Evolutionary conservation across 2,329 filamentous ascomycete genomes (phyloP), one percentile per base, ranked within the genome.

Genomic region (Fusarium lateritium): DNA sequence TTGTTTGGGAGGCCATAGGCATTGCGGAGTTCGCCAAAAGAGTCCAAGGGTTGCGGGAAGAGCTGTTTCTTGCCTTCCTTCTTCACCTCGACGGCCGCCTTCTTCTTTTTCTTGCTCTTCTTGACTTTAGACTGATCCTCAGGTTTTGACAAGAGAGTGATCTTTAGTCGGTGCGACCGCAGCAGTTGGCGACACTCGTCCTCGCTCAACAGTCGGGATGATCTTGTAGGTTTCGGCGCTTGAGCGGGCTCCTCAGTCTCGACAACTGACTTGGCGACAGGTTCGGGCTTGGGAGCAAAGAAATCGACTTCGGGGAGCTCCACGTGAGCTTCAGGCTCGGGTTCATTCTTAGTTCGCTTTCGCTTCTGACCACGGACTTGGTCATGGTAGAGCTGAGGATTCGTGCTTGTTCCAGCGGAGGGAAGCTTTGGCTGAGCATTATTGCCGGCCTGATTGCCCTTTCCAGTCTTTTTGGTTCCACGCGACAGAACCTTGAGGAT

Each of bases 121-220:
- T 87, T 89, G 10, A 83, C 78, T 56, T 83, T 82, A 19, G 77
- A 76, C 40, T 77, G 78, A 9, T 81, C 79, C 24, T 80, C 78
- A 31, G 77, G 80, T 42, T 84, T 85, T 24, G 87, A 88, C n/a
- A 97, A 82, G 49, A 97, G 83, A 0, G 92, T 93, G 39, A 97
- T 87, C 79, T 97, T 97, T 69, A 98, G 84, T 68, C 94, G 92
- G 79, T 97, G 94, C 58, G 89, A 91, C 65, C 90, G 90, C 65
- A 97, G 81, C 13, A 95, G 84, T 62, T 90, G 88, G 72, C 91
- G 90, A 72, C 92, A 91, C 76, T 94, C 89, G 58, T 91, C 90
- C 73, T 92, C 86, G 72, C 89, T 87, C 71, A 94, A 71, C 53
- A 80, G 76, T 53, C 76, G 76, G 17, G 76, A 73, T 11, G 67